phyloP scores from a whole-genome alignment of 2,329 filamentous ascomycete species.

The Phialophora verrucosa region DNA sequence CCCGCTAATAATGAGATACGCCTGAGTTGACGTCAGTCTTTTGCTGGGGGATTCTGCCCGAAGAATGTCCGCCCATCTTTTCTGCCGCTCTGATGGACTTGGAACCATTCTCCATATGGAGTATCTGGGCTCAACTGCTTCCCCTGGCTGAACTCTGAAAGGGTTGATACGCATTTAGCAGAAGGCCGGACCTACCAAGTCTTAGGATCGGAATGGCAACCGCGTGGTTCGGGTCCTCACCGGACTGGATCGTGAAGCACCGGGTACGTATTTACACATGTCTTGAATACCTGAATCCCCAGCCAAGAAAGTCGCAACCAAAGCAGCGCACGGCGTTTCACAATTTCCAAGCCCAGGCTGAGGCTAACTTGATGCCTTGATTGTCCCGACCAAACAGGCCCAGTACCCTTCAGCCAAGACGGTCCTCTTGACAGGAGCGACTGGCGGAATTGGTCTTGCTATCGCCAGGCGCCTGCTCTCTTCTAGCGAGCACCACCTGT shows the following conservation, averaged over 20 bases:
- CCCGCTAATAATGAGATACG: too few relatives aligned
- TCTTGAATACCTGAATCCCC: not conserved
- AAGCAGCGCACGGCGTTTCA: not conserved
- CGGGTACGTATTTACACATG: slow-evolving; percentile 13
- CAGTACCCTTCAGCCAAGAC: slow-evolving; percentile 26
- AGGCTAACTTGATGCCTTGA: not conserved
- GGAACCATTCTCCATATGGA: not conserved
- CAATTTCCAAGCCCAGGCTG: not conserved
- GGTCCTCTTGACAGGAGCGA: slow-evolving; percentile 73
- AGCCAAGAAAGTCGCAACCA: not conserved
- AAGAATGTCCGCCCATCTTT: not conserved
- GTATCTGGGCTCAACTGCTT: not conserved
- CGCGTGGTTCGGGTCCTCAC: not conserved
- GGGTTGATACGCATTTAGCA: not conserved
- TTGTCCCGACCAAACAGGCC: slow-evolving; percentile 10
- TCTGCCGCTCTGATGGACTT: not conserved
- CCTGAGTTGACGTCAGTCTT: not conserved
- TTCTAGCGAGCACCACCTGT: slow-evolving; percentile 56
- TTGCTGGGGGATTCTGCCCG: not conserved
- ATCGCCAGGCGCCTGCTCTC: slow-evolving; percentile 65
- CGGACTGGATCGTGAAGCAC: slow-evolving; percentile 18
- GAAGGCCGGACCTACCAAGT: not conserved
- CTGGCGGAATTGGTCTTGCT: slow-evolving; percentile 66
- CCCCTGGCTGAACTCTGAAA: not conserved
- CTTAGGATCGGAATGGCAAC: not conserved